These are phyloP conservation scores for Starmerella stigmatis DNA, from an alignment of 805 yeast species.

Conservation along the genomic window DNA sequence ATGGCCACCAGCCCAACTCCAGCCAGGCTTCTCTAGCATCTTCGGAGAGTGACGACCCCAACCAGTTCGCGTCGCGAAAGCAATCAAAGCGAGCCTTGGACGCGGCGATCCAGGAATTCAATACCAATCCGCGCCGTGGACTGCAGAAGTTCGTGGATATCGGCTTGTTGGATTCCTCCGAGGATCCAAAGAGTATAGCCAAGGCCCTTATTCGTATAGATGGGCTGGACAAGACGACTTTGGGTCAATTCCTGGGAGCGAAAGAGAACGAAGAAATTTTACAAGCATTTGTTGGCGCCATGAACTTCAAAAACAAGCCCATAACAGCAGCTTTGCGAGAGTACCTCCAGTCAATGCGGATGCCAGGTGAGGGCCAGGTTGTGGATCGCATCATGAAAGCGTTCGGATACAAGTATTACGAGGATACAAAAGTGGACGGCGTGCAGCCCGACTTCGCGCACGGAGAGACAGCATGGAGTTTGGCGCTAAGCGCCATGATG, in stretches of 20 bases:
- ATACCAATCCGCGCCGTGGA: constrained; percentile 77
- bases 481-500: constrained; percentile 86
- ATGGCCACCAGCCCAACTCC: constrained; percentile 6
- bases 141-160: constrained; percentile 48
- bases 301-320: constrained; percentile 58
- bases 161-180: constrained; percentile 47
- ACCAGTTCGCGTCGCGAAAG: constrained; percentile 75
- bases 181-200: constrained; percentile 62
- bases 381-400: constrained; percentile 94
- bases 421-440: constrained; percentile 50
- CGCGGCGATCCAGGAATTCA: constrained; percentile 70
- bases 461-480: constrained; percentile 87
- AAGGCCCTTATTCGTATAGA: constrained; percentile 55
- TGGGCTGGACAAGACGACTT: constrained; percentile 66
- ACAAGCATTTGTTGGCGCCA: constrained; percentile 67
- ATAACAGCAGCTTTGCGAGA: constrained; percentile 80
- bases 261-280: constrained; percentile 85
- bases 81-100: constrained; percentile 70
- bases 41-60: constrained; percentile 48
- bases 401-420: constrained; percentile 83
- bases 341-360: constrained; percentile 76
- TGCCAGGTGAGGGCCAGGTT: constrained; percentile 98
- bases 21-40: constrained; percentile 12
- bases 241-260: constrained; percentile 91
- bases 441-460: constrained; percentile 47